A percentile compares a stretch with the other conserved stretches of the same genome.
Evolutionary conservation across 768 basidiomycete genomes (phyloP).

Genomic region (Russula vinacea): DNA sequence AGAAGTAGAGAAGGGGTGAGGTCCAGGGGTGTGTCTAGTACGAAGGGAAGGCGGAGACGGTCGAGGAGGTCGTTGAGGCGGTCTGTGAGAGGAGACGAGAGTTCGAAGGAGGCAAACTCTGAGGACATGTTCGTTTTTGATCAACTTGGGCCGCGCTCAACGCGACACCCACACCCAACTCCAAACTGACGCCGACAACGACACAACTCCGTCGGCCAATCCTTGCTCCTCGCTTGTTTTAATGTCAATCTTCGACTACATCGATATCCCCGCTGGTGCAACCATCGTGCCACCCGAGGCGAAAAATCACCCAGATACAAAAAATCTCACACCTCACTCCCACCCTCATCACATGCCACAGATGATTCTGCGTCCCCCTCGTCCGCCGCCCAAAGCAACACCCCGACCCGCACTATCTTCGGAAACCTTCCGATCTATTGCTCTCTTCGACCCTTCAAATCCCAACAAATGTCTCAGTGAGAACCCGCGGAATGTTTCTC

Average conservation of each 20-base stretch:
- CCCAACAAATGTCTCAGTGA: slow-evolving; percentile 1
- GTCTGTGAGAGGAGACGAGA: slow-evolving; percentile 25
- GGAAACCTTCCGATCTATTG: slow-evolving; percentile 26
- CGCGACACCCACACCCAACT: not conserved
- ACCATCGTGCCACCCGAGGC: slow-evolving; percentile 8
- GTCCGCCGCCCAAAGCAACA: not conserved
- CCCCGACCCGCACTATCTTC: slow-evolving; percentile 21
- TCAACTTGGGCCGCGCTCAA: not conserved
- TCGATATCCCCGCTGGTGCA: slow-evolving; percentile 28
- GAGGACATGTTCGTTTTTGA: slow-evolving; percentile 13
- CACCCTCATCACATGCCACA: not conserved
- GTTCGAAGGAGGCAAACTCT: slow-evolving; percentile 18
- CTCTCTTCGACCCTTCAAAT: slow-evolving; percentile 29
- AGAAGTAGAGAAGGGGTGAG: slow-evolving; percentile 71
- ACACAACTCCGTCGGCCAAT: not conserved
- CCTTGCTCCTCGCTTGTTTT: not conserved
- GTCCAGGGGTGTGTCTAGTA: slow-evolving; percentile 43
- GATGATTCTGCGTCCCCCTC: slow-evolving; percentile 10
- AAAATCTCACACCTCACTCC: slow-evolving; percentile 17
- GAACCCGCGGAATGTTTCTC: slow-evolving; percentile 33
- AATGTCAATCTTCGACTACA: slow-evolving; percentile 25
- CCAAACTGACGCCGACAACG: not conserved
- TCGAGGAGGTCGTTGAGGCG: slow-evolving; percentile 37
- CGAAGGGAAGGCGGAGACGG: slow-evolving; percentile 36
- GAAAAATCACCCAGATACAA: slow-evolving; percentile 6